Conservation (phyloP, 148 eudicot species). For the Agrostemma githago region DNA sequence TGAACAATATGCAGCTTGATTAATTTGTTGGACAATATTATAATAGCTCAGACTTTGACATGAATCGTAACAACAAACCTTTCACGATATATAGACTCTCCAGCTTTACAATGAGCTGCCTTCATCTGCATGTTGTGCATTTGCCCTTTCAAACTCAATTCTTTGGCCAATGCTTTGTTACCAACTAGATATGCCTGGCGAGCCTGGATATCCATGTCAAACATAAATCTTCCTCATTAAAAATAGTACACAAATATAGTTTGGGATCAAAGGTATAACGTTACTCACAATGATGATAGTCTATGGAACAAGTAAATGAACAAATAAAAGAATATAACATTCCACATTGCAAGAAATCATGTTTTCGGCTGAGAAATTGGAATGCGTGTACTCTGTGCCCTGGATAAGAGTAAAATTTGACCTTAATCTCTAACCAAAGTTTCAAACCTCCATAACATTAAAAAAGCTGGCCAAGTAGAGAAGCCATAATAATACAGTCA, state of each 20-base stretch:
- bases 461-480: background rate
- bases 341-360: background rate
- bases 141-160: conserved; percentile 88
- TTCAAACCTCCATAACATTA: background rate
- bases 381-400: background rate
- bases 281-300: background rate
- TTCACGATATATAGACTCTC: conserved; percentile 83
- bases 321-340: background rate
- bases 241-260: background rate
- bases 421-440: background rate
- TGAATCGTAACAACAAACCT: conserved; percentile 43
- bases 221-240: conserved; percentile 2
- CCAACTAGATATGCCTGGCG: conserved; percentile 81
- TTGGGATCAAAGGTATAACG: background rate
- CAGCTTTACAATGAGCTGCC: conserved; percentile 92
- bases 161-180: conserved; percentile 90
- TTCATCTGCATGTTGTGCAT: conserved; percentile 91
- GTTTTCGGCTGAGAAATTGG: background rate
- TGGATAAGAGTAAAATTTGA: background rate
- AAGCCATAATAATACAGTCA: background rate
- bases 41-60: conserved; percentile 1
- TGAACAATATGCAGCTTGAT: conserved; percentile 1
- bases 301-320: background rate
- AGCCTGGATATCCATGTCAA: conserved; percentile 47
- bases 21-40: background rate